Conservation (phyloP, 768 basidiomycete genomes). For the Cystobasidium ongulense region DNA sequence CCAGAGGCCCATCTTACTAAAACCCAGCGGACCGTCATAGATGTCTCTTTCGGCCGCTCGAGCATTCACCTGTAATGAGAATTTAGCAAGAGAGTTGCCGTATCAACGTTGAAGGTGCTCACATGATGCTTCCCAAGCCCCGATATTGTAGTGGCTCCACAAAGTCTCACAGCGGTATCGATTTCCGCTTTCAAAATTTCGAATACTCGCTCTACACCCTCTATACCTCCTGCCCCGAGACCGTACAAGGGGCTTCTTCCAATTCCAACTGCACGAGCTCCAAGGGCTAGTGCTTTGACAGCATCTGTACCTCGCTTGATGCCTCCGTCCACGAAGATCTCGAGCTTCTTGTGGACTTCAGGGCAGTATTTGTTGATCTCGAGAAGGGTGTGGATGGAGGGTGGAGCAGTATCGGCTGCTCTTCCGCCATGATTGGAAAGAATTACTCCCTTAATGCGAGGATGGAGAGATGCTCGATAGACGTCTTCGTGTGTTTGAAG, state of each 20-base stretch:
- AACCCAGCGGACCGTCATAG: neutral
- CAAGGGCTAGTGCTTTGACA: slow-evolving; percentile 51
- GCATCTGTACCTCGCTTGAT: slow-evolving; percentile 52
- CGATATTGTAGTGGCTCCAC: neutral
- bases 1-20: neutral
- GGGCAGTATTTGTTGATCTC: slow-evolving; percentile 49
- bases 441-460: slow-evolving; percentile 77
- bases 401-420: slow-evolving; percentile 42
- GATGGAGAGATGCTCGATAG: slow-evolving; percentile 64
- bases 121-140: slow-evolving; percentile 11
- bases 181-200: slow-evolving; percentile 24
- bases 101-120: neutral
- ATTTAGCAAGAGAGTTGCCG: neutral
- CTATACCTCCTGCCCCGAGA: slow-evolving; percentile 16
- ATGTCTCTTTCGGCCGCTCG: slow-evolving; percentile 11
- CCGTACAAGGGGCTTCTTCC: slow-evolving; percentile 77
- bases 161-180: slow-evolving; percentile 17
- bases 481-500: slow-evolving; percentile 56
- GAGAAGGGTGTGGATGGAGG: slow-evolving; percentile 33
- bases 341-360: slow-evolving; percentile 47
- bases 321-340: slow-evolving; percentile 52
- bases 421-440: slow-evolving; percentile 84
- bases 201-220: slow-evolving; percentile 19
- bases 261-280: slow-evolving; percentile 75
- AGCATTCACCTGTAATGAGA: neutral